Base-by-base conservation (phyloP, 2,329 filamentous ascomycete species). In the Arthrobotrys conoides region DNA sequence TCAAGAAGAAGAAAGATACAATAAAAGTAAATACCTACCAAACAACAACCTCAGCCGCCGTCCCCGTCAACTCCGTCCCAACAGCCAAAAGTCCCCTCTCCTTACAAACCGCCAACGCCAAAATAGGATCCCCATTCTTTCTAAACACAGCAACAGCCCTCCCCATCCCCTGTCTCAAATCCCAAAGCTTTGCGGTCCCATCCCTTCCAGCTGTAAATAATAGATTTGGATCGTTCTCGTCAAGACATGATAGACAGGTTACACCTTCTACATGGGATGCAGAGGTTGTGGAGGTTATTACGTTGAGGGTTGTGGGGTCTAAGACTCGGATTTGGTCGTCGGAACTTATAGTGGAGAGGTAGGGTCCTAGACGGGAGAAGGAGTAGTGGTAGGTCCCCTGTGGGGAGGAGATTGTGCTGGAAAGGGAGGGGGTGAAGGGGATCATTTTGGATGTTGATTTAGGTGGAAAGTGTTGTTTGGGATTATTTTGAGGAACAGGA, bases 151-250 rank as follows among this genome's bases (percentile, higher is more conserved):
- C 80, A 55, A 85, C 86, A 81, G 84, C 89, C 5, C 36, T 24
- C 85, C 87, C 83, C 87, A 83, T 81, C 9, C 86, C 84, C 36
- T 84, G 85, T 76, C 91, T 87, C 80, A 90, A 82, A 84, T 93
- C 91, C 90, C 90, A 91, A 59, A 92, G 84, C 0, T 86, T 88
- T 10, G 93, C 88, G 8, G 87, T 86, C 6, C 92, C 92, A 82
- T 94, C 90, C 83, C 91, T 89, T 57, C 92, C 92, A 0, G 91
- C 89, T 0, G 92, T 94, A 76, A 89, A 89, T 5, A 93, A 86
- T 20, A 90, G 83, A 20, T 84, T 84, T 4, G 84, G 85, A 76
- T 89, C 88, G 18, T 84, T 84, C 9, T 84, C 85, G 77, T 89
- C 88, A 57, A 89, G 88, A 0, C 88, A 86, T 66, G 88, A 87